Evolutionary conservation across 2,329 filamentous ascomycete species (phyloP).

Genomic region (Trichothecium sympodiale): DNA sequence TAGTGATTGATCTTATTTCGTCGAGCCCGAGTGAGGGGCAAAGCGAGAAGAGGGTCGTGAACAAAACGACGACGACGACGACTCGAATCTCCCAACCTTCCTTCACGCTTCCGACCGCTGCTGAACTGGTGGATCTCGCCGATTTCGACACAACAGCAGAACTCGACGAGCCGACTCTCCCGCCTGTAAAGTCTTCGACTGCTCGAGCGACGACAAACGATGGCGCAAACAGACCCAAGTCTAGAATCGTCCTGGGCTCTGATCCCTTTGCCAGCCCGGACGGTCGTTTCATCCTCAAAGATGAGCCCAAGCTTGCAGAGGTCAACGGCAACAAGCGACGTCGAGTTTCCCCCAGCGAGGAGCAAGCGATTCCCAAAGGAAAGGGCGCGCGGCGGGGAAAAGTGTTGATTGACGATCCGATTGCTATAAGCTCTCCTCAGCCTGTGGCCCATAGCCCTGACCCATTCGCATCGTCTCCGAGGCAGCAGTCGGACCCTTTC

Average conservation of each 20-base stretch:
- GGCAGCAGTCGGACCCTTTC: constrained; percentile 9
- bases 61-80: neutral
- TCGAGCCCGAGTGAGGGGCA: constrained; percentile 5
- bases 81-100: constrained; percentile 30
- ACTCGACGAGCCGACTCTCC: constrained; percentile 16
- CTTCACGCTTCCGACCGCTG: constrained; percentile 31
- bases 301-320: no score
- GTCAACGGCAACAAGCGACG: constrained; percentile 13
- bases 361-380: neutral
- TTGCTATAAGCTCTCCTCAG: neutral
- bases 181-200: neutral
- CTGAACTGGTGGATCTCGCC: neutral
- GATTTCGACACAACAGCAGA: constrained; percentile 31
- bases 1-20: constrained; percentile 9
- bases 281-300: neutral
- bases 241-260: neutral
- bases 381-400: no score
- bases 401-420: no score
- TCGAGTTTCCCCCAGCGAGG: constrained; percentile 11
- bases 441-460: constrained; percentile 11
- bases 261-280: neutral
- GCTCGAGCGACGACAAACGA: no score
- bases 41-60: neutral
- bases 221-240: no score
- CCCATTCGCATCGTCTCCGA: constrained; percentile 24